A percentile compares a stretch with the other conserved stretches of the same genome.
Evolutionary conservation across 2,329 filamentous ascomycete species (phyloP).

Genomic region (Ophidiomyces ophidiicola): DNA sequence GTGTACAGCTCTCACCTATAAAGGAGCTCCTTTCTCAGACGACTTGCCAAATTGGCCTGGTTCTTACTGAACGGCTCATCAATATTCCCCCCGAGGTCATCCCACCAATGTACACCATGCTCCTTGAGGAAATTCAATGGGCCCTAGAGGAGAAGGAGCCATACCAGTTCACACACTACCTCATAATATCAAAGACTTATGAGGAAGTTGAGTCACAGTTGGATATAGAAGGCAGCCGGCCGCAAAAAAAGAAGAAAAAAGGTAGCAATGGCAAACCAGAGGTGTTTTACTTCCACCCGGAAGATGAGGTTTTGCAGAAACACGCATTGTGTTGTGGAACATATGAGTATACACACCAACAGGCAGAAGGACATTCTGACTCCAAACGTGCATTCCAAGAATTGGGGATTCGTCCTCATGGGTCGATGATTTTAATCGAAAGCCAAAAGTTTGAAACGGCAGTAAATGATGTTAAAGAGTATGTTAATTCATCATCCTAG

Average conservation of each 20-base stretch:
- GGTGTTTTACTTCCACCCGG: slow-evolving; percentile 84
- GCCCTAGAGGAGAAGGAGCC: slow-evolving; percentile 84
- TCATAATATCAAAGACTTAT: slow-evolving; percentile 87
- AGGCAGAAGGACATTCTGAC: slow-evolving; percentile 68
- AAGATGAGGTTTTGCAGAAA: slow-evolving; percentile 79
- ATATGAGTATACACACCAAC: slow-evolving; percentile 67
- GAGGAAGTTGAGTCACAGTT: slow-evolving; percentile 72
- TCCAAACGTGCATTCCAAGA: slow-evolving; percentile 93
- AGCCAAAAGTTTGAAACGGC: slow-evolving; percentile 61
- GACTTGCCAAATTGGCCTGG: slow-evolving; percentile 58
- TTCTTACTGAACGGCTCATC: slow-evolving; percentile 86
- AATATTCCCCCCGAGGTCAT: slow-evolving; percentile 92
- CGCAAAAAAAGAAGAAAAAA: slow-evolving; percentile 57
- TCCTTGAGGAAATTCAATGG: slow-evolving; percentile 78
- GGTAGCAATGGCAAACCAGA: slow-evolving; percentile 37
- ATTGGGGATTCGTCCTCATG: slow-evolving; percentile 70
- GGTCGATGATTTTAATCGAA: slow-evolving; percentile 79
- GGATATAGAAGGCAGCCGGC: slow-evolving; percentile 50
- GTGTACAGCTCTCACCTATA: slow-evolving; percentile 45
- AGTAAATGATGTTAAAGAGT: slow-evolving; percentile 63
- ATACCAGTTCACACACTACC: slow-evolving; percentile 84
- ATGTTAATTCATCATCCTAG: slow-evolving; percentile 47
- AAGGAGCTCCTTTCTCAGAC: slow-evolving; percentile 45
- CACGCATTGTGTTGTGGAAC: slow-evolving; percentile 58
- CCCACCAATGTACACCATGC: slow-evolving; percentile 89